Evolutionary conservation across 2,329 filamentous ascomycete genomes (phyloP).

Genomic region (Fusarium tuaranense): DNA sequence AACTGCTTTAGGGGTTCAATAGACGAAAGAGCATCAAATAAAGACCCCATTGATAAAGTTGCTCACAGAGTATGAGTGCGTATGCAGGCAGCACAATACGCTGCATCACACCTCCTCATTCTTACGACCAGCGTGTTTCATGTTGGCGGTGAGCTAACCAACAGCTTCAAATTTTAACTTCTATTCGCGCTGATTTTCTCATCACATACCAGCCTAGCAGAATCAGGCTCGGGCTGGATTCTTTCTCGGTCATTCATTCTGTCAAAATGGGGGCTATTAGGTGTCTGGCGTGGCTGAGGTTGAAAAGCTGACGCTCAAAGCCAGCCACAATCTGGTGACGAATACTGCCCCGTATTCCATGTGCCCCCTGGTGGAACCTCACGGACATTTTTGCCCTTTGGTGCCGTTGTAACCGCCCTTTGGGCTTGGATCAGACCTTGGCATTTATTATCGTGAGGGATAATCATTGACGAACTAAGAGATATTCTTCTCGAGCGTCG

Average conservation of each 20-base stretch:
- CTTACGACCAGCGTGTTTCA: slow-evolving; percentile 13
- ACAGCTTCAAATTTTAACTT: not conserved
- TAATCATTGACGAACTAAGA: not conserved
- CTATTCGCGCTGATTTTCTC: not conserved
- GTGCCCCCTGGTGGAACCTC: slow-evolving; percentile 13
- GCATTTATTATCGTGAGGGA: not conserved
- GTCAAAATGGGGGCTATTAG: not conserved
- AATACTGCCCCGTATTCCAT: slow-evolving; percentile 28
- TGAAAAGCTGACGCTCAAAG: slow-evolving; percentile 9
- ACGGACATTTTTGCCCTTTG: not conserved
- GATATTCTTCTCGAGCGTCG: not conserved
- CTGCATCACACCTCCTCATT: slow-evolving; percentile 11
- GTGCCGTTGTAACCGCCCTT: slow-evolving; percentile 7
- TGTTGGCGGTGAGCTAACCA: not conserved
- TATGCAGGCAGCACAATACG: not conserved
- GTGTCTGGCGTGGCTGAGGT: slow-evolving; percentile 18
- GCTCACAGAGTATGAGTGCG: not conserved
- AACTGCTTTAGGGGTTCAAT: not conserved
- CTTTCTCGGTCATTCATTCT: not conserved
- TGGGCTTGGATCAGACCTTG: not conserved
- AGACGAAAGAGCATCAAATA: not conserved
- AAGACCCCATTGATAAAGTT: not conserved
- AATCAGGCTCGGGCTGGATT: not conserved
- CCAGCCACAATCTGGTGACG: slow-evolving; percentile 36
- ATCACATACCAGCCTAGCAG: not conserved